A percentile compares a stretch with the other conserved stretches of the same genome.
Conservation (phyloP, 164 flowering plant species). For the Vitis vinifera region ASM3070453v1 NC_081817.1:28288001-28288500, state of each 20-base stretch:
- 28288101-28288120: not conserved
- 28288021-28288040: not conserved
- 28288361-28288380: conserved; percentile 73
- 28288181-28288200: conserved; percentile 5
- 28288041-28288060: not conserved
- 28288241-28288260: conserved; percentile 49
- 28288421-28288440: conserved; percentile 64
- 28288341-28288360: conserved; percentile 91
- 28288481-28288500: conserved; percentile 47
- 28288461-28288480: conserved; percentile 80
- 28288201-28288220: conserved; percentile 24
- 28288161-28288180: conserved; percentile 17
- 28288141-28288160: conserved; percentile 39
- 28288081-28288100: not conserved
- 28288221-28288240: conserved; percentile 34
- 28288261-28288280: conserved; percentile 36
- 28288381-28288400: conserved; percentile 28
- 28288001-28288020: not conserved
- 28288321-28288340: conserved; percentile 75
- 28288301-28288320: conserved; percentile 60
- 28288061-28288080: not conserved
- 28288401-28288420: conserved; percentile 42
- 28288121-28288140: conserved; percentile 64
- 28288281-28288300: conserved; percentile 45
- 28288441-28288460: conserved; percentile 78